Conservation (phyloP, 192 early-diverging fungal species). For the Phlyctochytrium planicorne region DNA sequence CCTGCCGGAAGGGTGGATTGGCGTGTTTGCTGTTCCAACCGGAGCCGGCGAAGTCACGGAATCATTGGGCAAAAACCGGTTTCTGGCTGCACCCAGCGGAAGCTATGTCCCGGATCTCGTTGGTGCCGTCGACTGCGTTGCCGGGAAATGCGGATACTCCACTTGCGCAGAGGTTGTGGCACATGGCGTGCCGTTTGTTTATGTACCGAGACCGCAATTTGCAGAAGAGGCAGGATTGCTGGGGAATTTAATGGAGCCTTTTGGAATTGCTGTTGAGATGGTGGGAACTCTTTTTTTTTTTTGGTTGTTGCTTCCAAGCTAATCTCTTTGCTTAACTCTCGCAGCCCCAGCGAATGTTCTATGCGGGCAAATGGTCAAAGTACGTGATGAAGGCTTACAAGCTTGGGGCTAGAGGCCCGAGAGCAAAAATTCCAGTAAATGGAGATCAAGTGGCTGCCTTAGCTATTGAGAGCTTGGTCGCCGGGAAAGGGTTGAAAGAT, state of each 20-base stretch:
- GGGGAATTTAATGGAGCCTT: slow-evolving; percentile 41
- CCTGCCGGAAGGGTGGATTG: slow-evolving; percentile 48
- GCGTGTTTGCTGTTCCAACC: slow-evolving; percentile 28
- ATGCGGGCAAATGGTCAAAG: slow-evolving; percentile 20
- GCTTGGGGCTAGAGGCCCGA: slow-evolving; percentile 4
- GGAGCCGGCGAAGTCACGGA: background rate
- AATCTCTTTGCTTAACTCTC: too few relatives aligned
- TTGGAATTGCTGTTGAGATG: slow-evolving; percentile 47
- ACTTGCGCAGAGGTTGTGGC: slow-evolving; percentile 56
- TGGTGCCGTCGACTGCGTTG: slow-evolving; percentile 44
- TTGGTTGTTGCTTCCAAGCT: too few relatives aligned
- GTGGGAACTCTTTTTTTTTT: slow-evolving; percentile 1
- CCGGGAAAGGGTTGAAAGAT: background rate
- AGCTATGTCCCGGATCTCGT: slow-evolving; percentile 50
- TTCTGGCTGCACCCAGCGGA: slow-evolving; percentile 11
- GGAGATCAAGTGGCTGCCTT: slow-evolving; percentile 17
- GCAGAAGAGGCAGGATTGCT: slow-evolving; percentile 50
- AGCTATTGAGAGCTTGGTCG: slow-evolving; percentile 14
- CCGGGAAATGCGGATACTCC: slow-evolving; percentile 56
- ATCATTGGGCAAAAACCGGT: background rate
- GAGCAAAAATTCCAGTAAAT: background rate
- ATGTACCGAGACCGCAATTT: slow-evolving; percentile 50
- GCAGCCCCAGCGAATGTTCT: slow-evolving; percentile 26
- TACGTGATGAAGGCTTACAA: slow-evolving; percentile 9
- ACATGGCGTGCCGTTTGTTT: slow-evolving; percentile 43